phyloP scores from a whole-genome alignment of 306 rosid genomes.

The Acacia confusa region DNA sequence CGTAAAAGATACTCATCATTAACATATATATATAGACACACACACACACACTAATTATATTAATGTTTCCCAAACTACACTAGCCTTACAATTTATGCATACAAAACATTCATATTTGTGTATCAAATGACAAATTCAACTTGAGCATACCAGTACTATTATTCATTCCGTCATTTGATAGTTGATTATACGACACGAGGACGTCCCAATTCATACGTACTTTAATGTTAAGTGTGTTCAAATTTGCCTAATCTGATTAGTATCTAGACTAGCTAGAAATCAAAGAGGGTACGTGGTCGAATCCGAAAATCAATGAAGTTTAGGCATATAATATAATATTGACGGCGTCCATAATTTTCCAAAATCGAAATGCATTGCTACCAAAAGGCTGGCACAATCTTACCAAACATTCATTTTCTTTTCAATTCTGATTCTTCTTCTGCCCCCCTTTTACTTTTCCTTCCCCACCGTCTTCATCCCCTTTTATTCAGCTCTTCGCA shows the following conservation, averaged over 20 bases:
- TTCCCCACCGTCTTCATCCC: background rate
- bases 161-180: background rate
- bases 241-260: background rate
- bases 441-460: background rate
- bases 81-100: background rate
- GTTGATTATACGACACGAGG: background rate
- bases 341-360: slow-evolving; percentile 6
- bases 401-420: slow-evolving; percentile 6
- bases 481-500: background rate
- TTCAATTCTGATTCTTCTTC: background rate
- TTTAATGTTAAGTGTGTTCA: background rate
- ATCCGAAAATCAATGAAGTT: background rate
- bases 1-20: background rate
- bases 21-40: too few relatives aligned
- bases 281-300: background rate
- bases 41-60: too few relatives aligned
- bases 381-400: slow-evolving; percentile 9
- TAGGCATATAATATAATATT: slow-evolving; percentile 2
- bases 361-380: slow-evolving; percentile 6
- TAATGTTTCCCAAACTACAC: too few relatives aligned
- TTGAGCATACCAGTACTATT: background rate
- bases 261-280: background rate
- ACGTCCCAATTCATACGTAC: background rate
- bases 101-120: background rate
- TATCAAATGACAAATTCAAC: background rate